A percentile compares a stretch with the other conserved stretches of the same genome.
phyloP scores from a whole-genome alignment of 768 basidiomycete species.

The Amyloporia xantha region DNA sequence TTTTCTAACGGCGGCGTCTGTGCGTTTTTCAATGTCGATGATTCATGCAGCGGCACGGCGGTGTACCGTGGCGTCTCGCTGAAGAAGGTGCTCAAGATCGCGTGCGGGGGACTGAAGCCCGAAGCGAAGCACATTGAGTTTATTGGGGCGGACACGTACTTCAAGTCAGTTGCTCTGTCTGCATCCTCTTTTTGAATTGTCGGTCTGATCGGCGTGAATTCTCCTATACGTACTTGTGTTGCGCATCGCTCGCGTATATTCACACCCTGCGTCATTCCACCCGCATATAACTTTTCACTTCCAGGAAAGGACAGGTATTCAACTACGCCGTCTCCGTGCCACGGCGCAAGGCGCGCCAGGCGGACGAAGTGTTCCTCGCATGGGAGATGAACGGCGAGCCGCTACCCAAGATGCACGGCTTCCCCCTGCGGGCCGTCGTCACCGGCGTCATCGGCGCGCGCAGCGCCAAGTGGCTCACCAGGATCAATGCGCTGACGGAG shows the following conservation, averaged over 20 bases:
- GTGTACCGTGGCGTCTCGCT: constrained; percentile 47
- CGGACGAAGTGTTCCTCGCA: constrained; percentile 46
- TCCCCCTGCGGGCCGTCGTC: constrained; percentile 43
- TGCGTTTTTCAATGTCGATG: too few relatives aligned
- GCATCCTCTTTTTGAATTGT: constrained; percentile 8
- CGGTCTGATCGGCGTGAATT: not conserved
- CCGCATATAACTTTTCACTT: not conserved
- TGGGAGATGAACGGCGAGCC: constrained; percentile 48
- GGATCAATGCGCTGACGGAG: constrained; percentile 42
- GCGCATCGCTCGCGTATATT: not conserved
- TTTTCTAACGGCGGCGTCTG: not conserved
- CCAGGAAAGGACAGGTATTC: constrained; percentile 31
- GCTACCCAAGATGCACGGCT: constrained; percentile 45
- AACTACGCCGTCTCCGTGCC: constrained; percentile 46
- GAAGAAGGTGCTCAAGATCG: constrained; percentile 46
- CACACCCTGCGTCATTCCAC: not conserved
- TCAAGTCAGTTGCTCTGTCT: too few relatives aligned
- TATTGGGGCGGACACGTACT: constrained; percentile 52
- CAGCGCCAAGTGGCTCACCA: constrained; percentile 47
- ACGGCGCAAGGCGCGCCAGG: constrained; percentile 40
- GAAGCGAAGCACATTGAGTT: constrained; percentile 48
- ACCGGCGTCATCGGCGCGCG: constrained; percentile 50
- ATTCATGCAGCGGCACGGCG: constrained; percentile 36
- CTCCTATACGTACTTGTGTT: not conserved
- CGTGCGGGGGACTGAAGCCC: constrained; percentile 43